A percentile compares a stretch with the other conserved stretches of the same genome.
Conservation (phyloP, 192 early-diverging fungal species). For the Ambispora gerdemannii region DNA sequence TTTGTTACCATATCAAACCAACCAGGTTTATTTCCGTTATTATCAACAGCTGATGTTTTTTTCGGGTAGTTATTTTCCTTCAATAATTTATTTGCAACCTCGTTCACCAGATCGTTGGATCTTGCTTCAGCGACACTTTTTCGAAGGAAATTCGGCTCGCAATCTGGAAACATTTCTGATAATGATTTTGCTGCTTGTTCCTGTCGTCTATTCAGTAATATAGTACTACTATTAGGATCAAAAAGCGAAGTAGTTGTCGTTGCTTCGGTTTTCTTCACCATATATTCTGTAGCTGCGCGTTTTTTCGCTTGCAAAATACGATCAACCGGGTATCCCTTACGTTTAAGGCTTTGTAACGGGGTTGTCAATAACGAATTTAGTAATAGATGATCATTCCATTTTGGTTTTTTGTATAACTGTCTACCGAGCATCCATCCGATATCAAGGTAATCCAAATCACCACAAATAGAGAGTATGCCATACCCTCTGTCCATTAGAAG, state of each 20-base stretch:
- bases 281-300: constrained; percentile 26
- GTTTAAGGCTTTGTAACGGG: neutral
- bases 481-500: neutral
- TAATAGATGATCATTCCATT: neutral
- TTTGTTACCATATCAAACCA: neutral
- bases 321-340: constrained; percentile 51
- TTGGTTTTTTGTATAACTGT: neutral
- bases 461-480: neutral
- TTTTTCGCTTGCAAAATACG: constrained; percentile 52
- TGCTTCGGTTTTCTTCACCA: constrained; percentile 29
- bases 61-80: constrained; percentile 59
- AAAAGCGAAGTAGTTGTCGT: constrained; percentile 29
- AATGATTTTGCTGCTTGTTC: constrained; percentile 33
- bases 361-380: neutral
- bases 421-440: neutral
- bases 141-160: constrained; percentile 54
- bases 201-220: neutral
- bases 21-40: neutral
- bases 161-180: constrained; percentile 63
- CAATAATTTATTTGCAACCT: constrained; percentile 59
- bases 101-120: constrained; percentile 47
- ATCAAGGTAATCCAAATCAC: constrained; percentile 3
- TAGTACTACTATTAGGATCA: constrained; percentile 2
- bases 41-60: neutral
- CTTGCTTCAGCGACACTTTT: constrained; percentile 49